Conservation (phyloP, 495 filamentous ascomycete genomes). For the Lasiosphaeriaceae sp. region DNA sequence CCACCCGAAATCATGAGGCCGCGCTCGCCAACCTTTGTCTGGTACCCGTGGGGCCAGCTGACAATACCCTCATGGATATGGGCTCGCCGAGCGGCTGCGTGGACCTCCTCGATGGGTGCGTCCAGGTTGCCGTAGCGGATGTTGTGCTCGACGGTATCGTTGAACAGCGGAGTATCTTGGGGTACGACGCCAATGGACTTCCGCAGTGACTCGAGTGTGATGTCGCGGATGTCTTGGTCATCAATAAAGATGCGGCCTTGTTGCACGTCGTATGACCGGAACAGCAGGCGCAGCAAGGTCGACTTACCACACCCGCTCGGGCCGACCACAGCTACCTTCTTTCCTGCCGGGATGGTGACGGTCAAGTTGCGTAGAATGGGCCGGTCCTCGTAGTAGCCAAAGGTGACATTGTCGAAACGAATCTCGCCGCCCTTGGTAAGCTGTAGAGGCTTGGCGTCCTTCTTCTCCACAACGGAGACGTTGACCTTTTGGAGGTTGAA, state of each 20-base stretch:
- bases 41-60: constrained; percentile 76
- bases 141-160: constrained; percentile 91
- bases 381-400: constrained; percentile 83
- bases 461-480: constrained; percentile 72
- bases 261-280: constrained; percentile 92
- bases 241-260: constrained; percentile 85
- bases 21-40: constrained; percentile 90
- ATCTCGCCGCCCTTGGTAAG: constrained; percentile 82
- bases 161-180: constrained; percentile 95
- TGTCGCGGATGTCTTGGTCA: constrained; percentile 83
- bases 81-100: constrained; percentile 72
- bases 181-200: constrained; percentile 91
- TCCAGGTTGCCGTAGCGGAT: constrained; percentile 90
- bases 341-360: constrained; percentile 88
- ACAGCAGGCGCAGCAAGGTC: constrained; percentile 83
- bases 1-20: constrained; percentile 98
- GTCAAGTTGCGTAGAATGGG: constrained; percentile 82
- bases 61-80: constrained; percentile 80
- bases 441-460: constrained; percentile 65
- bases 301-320: constrained; percentile 96
- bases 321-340: constrained; percentile 93
- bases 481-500: constrained; percentile 99
- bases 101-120: constrained; percentile 68
- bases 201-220: constrained; percentile 76
- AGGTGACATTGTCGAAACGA: constrained; percentile 88